These are phyloP conservation scores for Grammothele lineata DNA, from an alignment of 768 basidiomycete genomes.

Conservation along the genomic window DNA sequence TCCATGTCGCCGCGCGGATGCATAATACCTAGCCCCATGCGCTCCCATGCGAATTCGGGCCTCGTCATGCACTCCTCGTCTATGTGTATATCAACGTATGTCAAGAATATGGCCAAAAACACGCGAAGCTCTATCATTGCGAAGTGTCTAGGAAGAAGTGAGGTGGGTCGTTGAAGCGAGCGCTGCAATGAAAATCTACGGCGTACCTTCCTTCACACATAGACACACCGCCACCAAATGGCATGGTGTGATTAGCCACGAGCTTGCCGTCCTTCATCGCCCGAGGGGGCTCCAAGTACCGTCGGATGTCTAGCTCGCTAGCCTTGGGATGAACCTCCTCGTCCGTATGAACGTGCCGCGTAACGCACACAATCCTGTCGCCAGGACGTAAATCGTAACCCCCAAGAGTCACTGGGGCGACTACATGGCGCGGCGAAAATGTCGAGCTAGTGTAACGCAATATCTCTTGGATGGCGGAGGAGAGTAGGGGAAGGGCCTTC, in stretches of 20 bases:
- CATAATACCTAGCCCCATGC: conserved; percentile 16
- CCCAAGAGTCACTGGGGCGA: conserved; percentile 11
- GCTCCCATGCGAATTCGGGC: conserved; percentile 4
- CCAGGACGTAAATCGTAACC: conserved; percentile 15
- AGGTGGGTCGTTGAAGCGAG: no score
- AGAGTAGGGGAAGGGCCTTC: conserved; percentile 16
- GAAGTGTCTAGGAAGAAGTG: conserved; percentile 17
- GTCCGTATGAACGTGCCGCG: conserved; percentile 15
- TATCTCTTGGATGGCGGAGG: conserved; percentile 23
- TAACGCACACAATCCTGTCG: conserved; percentile 19
- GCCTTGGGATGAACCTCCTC: conserved; percentile 17
- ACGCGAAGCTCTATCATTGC: conserved; percentile 20
- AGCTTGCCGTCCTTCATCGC: conserved; percentile 13
- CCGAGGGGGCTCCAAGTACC: conserved; percentile 12
- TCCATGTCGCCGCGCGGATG: conserved; percentile 12
- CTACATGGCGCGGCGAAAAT: conserved; percentile 19
- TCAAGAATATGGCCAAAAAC: conserved; percentile 16
- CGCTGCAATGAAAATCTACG: no score
- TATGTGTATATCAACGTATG: conserved; percentile 11
- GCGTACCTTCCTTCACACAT: conserved; percentile 25
- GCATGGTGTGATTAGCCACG: conserved; percentile 19
- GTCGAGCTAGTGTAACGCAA: conserved; percentile 17
- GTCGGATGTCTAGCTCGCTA: conserved; percentile 8
- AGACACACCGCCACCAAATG: conserved; percentile 25
- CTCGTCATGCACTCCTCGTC: conserved; percentile 11